A percentile compares a stretch with the other conserved stretches of the same genome.
Conservation (phyloP, 2,329 filamentous ascomycete genomes). For the Metarhizium humberi region DNA sequence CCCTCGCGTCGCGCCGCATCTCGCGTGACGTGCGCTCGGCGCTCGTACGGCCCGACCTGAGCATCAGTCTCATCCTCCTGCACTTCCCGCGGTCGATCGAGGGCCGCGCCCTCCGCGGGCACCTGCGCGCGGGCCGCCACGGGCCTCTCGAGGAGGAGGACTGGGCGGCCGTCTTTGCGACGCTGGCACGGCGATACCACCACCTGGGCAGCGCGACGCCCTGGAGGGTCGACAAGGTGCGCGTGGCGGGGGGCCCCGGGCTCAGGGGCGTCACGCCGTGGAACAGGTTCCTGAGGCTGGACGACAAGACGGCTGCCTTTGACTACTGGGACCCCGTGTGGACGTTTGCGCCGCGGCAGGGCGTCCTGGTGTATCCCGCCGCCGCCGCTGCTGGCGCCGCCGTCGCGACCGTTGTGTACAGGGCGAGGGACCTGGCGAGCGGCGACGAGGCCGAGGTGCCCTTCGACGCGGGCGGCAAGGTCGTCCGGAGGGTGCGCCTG, state of each 20-base stretch:
- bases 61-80: conserved; percentile 35
- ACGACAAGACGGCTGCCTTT: conserved; percentile 21
- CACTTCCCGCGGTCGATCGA: conserved; percentile 22
- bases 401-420: too few species aligned
- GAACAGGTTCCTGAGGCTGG: too few species aligned
- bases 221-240: too few species aligned
- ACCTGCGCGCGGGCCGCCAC: conserved; percentile 5
- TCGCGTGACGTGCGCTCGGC: conserved; percentile 37
- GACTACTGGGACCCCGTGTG: conserved; percentile 40
- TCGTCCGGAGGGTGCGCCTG: too few species aligned
- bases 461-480: too few species aligned
- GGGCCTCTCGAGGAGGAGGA: conserved; percentile 13
- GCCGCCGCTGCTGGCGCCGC: too few species aligned
- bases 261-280: too few species aligned
- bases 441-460: too few species aligned
- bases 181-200: too few species aligned
- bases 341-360: conserved; percentile 44
- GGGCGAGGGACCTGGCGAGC: too few species aligned
- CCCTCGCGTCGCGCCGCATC: conserved; percentile 42
- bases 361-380: conserved; percentile 33
- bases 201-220: too few species aligned
- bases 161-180: conserved; percentile 36
- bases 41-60: conserved; percentile 38
- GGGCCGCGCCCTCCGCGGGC: conserved; percentile 27
- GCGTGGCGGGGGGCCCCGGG: too few species aligned